phyloP scores from a whole-genome alignment of 2,329 filamentous ascomycete species.

The Teratosphaeria pseudoeucalypti region DNA sequence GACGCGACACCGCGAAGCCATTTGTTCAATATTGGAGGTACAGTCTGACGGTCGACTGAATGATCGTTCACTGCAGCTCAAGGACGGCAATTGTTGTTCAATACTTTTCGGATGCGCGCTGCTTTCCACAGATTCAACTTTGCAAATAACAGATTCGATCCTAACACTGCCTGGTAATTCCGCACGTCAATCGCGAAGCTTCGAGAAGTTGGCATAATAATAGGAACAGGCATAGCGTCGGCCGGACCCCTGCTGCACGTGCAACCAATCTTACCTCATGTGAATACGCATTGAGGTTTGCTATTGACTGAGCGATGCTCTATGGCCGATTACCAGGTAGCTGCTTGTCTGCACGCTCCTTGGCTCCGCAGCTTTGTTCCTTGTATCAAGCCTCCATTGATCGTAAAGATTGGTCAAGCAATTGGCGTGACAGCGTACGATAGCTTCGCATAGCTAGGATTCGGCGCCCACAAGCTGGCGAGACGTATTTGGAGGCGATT shows the following conservation, averaged over 20 bases:
- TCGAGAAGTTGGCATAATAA: not conserved
- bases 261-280: not conserved
- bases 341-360: too few relatives aligned
- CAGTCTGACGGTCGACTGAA: not conserved
- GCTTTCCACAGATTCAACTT: not conserved
- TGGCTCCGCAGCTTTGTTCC: too few relatives aligned
- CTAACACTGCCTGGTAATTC: not conserved
- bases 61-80: not conserved
- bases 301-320: too few relatives aligned
- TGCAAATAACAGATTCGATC: not conserved
- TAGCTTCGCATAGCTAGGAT: too few relatives aligned
- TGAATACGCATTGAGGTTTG: too few relatives aligned
- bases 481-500: too few relatives aligned
- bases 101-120: not conserved
- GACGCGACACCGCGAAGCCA: slow-evolving; percentile 55
- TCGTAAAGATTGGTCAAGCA: too few relatives aligned
- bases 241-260: not conserved
- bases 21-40: not conserved
- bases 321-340: too few relatives aligned
- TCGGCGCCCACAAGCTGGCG: too few relatives aligned
- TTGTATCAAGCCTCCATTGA: too few relatives aligned
- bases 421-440: too few relatives aligned
- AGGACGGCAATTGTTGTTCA: not conserved
- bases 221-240: not conserved
- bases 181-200: not conserved